A percentile compares a stretch with the other conserved stretches of the same genome.
Evolutionary conservation across 2,329 filamentous ascomycete species (phyloP).

Genomic region (Pyrenophora teres): DNA sequence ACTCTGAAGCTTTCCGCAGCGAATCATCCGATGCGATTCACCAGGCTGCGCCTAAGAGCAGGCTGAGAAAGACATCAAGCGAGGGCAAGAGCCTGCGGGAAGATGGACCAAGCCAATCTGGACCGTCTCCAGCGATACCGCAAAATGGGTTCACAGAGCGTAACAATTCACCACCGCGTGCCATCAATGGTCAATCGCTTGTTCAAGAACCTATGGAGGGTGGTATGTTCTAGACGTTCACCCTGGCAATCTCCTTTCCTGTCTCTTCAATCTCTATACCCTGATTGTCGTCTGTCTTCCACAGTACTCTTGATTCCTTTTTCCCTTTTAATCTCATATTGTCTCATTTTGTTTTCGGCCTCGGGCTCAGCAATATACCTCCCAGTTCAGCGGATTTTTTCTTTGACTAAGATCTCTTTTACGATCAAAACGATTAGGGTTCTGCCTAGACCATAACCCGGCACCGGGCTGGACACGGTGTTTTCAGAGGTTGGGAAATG

Average conservation of each 20-base stretch:
- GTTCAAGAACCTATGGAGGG: conserved; percentile 41
- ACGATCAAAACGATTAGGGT: conserved; percentile 22
- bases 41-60: conserved; percentile 42
- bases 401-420: conserved; percentile 17
- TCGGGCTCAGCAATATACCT: conserved; percentile 41
- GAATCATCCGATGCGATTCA: conserved; percentile 52
- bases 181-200: conserved; percentile 25
- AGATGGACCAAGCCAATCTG: conserved; percentile 41
- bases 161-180: conserved; percentile 39
- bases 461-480: conserved; percentile 40
- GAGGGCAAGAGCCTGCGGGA: conserved; percentile 56
- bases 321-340: conserved; percentile 3
- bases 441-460: conserved; percentile 29
- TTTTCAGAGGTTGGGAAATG: conserved; percentile 17
- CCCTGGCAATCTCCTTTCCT: conserved; percentile 6
- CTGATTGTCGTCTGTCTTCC: conserved; percentile 16
- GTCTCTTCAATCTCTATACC: conserved; percentile 17
- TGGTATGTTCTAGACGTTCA: conserved; percentile 39
- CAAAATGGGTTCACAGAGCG: conserved; percentile 28
- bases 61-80: conserved; percentile 56
- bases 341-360: conserved; percentile 1
- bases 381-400: conserved; percentile 13
- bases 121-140: conserved; percentile 38
- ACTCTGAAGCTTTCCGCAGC: conserved; percentile 45
- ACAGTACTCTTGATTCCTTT: conserved; percentile 24